Conservation (phyloP, 164 flowering plant species). For the Hamamelis virginiana region DNA sequence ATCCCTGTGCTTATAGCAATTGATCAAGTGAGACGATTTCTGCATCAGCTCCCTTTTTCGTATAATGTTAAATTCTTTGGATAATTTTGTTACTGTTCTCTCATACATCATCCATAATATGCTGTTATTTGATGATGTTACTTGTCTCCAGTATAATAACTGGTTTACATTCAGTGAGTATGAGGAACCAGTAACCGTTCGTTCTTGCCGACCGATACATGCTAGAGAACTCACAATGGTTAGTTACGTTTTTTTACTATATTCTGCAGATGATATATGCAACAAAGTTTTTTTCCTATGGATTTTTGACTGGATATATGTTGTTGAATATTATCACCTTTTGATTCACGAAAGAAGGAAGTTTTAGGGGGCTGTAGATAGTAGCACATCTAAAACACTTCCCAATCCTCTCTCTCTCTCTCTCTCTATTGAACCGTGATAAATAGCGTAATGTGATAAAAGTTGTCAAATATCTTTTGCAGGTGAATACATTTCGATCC, state of each 20-base stretch:
- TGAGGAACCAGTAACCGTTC: constrained; percentile 69
- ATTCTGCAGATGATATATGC: no score
- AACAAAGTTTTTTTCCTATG: no score
- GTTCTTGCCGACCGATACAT: constrained; percentile 76
- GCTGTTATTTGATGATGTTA: constrained; percentile 1
- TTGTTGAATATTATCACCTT: no score
- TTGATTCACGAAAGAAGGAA: no score
- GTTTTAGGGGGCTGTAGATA: no score
- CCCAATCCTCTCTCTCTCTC: no score
- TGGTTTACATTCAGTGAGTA: constrained; percentile 97
- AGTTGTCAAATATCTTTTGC: constrained; percentile 13
- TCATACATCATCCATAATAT: neutral
- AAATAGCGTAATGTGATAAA: neutral
- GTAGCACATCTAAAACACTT: no score
- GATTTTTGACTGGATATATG: no score
- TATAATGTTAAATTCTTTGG: neutral
- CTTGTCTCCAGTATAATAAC: constrained; percentile 67
- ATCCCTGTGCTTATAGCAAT: constrained; percentile 88
- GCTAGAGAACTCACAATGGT: constrained; percentile 89
- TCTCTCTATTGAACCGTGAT: neutral
- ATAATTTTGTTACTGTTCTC: neutral
- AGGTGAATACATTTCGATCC: constrained; percentile 90
- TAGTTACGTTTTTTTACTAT: constrained; percentile 25
- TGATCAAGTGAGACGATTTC: constrained; percentile 61
- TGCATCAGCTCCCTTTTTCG: neutral